These are phyloP conservation scores for Pharus latifolius DNA, from an alignment of 176 grass and related monocot species.

Conservation along the genomic window DNA sequence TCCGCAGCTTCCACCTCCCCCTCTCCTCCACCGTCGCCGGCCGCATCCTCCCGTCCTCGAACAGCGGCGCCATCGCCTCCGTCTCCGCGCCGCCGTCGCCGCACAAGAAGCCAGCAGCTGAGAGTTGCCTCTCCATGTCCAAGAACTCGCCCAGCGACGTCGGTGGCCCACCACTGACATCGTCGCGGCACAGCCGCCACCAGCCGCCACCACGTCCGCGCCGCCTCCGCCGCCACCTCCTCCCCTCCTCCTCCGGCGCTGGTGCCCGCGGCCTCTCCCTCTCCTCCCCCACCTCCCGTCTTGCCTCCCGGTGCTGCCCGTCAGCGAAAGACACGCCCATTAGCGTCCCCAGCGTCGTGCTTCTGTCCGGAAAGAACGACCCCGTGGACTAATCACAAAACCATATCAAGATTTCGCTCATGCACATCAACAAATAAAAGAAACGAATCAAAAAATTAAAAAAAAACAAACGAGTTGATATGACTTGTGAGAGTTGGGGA, in stretches of 20 bases:
- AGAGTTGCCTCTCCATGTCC: constrained; percentile 43
- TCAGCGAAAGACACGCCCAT: constrained; percentile 68
- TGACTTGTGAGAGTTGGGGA: background rate
- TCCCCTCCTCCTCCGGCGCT: background rate
- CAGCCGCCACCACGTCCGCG: constrained; percentile 8
- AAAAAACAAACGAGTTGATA: background rate
- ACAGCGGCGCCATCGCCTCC: constrained; percentile 21
- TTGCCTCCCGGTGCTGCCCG: background rate
- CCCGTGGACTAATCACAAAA: constrained; percentile 60
- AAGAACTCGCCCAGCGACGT: constrained; percentile 63
- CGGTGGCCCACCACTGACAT: background rate
- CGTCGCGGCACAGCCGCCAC: constrained; percentile 56
- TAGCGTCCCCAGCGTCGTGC: constrained; percentile 92
- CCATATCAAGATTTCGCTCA: background rate
- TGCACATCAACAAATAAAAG: background rate
- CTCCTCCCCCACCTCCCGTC: background rate
- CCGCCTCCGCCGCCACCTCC: constrained; percentile 3
- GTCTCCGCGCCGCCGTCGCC: constrained; percentile 1
- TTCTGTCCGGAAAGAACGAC: constrained; percentile 89
- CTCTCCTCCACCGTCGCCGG: constrained; percentile 10
- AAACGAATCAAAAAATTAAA: too few relatives aligned
- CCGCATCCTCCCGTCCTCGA: constrained; percentile 30
- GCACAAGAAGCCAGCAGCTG: constrained; percentile 14
- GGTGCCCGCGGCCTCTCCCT: background rate
- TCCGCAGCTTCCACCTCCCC: constrained; percentile 7